Base-by-base conservation (phyloP, 345 rosid species). In the Lenwebbia sp. region DNA sequence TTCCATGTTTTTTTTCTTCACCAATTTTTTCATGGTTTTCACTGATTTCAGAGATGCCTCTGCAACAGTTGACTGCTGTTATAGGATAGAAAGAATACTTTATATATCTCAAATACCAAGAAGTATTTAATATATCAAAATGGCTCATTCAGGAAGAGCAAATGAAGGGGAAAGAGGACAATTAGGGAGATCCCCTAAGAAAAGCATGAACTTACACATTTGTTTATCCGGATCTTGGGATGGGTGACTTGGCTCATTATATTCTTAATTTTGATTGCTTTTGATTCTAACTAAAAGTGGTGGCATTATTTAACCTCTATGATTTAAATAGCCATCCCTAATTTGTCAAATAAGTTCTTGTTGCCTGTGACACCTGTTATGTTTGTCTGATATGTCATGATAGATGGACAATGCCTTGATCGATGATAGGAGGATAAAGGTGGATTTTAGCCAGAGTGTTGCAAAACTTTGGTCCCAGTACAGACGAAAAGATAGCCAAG, bases 361-460 rank as follows among this genome's bases (percentile, higher is more conserved):
- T 70, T 28, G 57, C n/a, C n/a, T 85, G 47, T 0, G 23, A 56
- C 84, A 85, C 23, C 26, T 55, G 19, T 49, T 76, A 55, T 37
- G n/a, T 54, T 2, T 62, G 60, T 74, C 86, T 70, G 81, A 23
- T 70, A 37, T 86, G 89, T 85, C 84, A 22, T 87, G 84, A 87
- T 92, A 96, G 99, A 96, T 97, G 99, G 98, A 96, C 89, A 97
- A 97, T 90, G 98, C 98, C 86, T 91, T 97, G 90, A 97, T 97
- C 85, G 99, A 97, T 83, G 99, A 97, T 90, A 91, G 99, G 92
- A 94, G 99, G 91, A 92, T 97, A 90, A 96, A 96, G 90, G 99
- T 96, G 78, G 99, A 96, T 91, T 97, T 97, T 85, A 97, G 99
- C 92, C 99, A 97, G 86, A 96, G 99, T 92, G 99, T 97, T 85